A percentile compares a stretch with the other conserved stretches of the same genome.
These are phyloP conservation scores for Ilex aquifolium DNA, from an alignment of 257 asterid genomes.

Conservation along the genomic window DNA sequence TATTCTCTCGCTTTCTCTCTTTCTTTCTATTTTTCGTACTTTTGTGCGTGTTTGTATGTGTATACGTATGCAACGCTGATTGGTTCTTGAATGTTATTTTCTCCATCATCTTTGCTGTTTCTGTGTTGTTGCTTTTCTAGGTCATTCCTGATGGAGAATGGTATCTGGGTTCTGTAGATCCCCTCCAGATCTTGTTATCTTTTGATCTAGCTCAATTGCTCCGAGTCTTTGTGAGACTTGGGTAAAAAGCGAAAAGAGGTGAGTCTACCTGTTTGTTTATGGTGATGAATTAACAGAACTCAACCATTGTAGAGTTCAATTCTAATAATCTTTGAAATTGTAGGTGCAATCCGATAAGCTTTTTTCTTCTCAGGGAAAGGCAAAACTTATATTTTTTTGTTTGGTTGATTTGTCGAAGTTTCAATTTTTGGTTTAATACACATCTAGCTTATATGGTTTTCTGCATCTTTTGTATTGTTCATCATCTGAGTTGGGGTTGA, in stretches of 20 bases:
- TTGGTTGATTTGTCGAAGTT: neutral
- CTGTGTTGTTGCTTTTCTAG: neutral
- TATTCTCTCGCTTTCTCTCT: neutral
- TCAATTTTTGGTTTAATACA: neutral
- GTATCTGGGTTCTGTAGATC: neutral
- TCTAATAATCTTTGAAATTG: neutral
- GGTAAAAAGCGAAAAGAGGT: neutral
- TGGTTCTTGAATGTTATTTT: neutral
- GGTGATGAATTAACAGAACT: neutral
- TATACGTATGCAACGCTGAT: neutral
- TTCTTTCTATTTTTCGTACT: neutral
- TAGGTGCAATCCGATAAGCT: neutral
- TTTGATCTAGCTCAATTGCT: neutral
- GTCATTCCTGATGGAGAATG: neutral
- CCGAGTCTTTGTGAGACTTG: neutral
- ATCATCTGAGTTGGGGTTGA: neutral
- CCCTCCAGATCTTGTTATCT: neutral
- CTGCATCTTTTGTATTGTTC: neutral
- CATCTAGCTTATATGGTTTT: neutral
- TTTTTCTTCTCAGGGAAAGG: neutral
- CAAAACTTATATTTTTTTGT: neutral
- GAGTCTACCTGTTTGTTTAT: neutral
- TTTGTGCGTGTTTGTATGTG: neutral
- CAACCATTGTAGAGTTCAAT: neutral
- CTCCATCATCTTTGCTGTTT: neutral